These are phyloP conservation scores for Gossypium gossypioides DNA, from an alignment of 441 rosid genomes.

Conservation along the genomic window DNA sequence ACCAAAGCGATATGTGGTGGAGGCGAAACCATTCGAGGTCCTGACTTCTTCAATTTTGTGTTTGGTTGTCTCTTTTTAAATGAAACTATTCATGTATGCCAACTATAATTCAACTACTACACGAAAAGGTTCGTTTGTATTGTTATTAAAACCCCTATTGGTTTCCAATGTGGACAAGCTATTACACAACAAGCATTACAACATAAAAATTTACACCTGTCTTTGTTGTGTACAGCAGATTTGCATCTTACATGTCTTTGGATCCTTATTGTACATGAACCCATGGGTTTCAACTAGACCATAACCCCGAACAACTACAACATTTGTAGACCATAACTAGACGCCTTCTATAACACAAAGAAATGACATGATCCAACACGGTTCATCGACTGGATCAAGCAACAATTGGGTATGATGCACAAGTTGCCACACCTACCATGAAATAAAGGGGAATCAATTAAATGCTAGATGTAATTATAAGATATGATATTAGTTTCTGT, in stretches of 20 bases:
- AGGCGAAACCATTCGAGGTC: conserved; percentile 36
- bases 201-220: background rate
- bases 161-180: background rate
- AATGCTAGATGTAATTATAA: background rate
- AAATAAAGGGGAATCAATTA: background rate
- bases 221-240: background rate
- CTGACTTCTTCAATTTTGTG: conserved; percentile 62
- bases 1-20: conserved; percentile 34
- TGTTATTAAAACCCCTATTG: conserved; percentile 17
- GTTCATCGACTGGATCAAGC: conserved; percentile 26
- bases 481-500: too few relatives aligned
- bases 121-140: background rate
- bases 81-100: conserved; percentile 47
- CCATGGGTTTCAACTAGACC: background rate
- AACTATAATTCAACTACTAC: conserved; percentile 29
- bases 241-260: background rate
- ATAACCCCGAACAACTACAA: background rate
- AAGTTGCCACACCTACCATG: conserved; percentile 68
- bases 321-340: background rate
- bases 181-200: background rate
- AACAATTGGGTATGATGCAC: conserved; percentile 82
- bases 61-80: conserved; percentile 78
- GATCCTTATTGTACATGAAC: background rate
- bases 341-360: background rate
- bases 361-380: background rate